Base-by-base conservation (phyloP, 2,329 filamentous ascomycete species). In the Aspergillus bombycis region DNA sequence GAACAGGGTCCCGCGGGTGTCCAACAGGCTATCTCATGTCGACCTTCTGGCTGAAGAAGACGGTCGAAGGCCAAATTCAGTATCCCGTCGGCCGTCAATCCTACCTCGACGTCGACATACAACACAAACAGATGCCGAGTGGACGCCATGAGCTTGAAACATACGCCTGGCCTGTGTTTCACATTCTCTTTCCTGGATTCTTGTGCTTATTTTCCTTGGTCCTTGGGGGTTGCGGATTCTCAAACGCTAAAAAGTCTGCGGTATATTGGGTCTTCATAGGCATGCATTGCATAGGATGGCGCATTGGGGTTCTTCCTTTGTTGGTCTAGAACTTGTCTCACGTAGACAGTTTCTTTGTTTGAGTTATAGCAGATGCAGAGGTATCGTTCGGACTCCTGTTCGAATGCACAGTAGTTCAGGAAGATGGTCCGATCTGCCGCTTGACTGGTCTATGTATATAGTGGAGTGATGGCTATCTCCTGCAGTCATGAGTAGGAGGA, bases 31-130 rank as follows among this genome's bases (percentile, higher is more conserved):
- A 28, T 77, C 76, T 14, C 76, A 80, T 54, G 67, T 77, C 19
- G 72, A 77, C 4, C 61, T 77, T 16, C 64, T 79, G 11, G 72
- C 74, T 16, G 76, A 78, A 32, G 78, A 81, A n/a, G 77, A 80
- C 26, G 61, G 64, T 32, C 72, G 75, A 53, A 65, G 74, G 9
- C 70, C 77, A 32, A 75, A 60, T 60, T 76, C 76, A 2, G 65
- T 74, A 7, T 69, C 67, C 58, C 76, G 77, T 43, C 71, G 75
- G 34, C 69, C 73, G 46, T 76, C 77, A 10, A 72, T 80, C 38
- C 73, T 79, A 58, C 73, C 75, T 43, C 74, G 77, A 53, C 75
- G 78, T 21, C 75, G 77, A 36, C 75, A 75, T 41, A 75, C 72
- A 36, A 77, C 77, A 26, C 74, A 72, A 61, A 68, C 69, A n/a